phyloP scores from a whole-genome alignment of 2,329 filamentous ascomycete genomes.

The Paracamarosporium sp. region DNA sequence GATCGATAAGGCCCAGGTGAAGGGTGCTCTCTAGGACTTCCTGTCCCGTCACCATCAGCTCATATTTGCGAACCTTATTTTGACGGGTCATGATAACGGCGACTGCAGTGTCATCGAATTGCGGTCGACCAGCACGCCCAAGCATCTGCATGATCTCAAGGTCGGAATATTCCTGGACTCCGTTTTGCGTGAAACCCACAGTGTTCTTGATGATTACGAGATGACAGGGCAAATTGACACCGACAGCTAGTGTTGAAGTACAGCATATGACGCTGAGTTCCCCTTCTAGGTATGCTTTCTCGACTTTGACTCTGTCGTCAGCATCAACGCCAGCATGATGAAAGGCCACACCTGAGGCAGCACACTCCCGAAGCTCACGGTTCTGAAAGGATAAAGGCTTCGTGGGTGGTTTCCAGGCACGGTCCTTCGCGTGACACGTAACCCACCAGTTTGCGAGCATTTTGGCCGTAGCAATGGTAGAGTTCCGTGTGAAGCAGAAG shows the following conservation, averaged over 20 bases:
- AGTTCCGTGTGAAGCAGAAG: conserved; percentile 80
- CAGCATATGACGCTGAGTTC: conserved; percentile 84
- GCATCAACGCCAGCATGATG: conserved; percentile 79
- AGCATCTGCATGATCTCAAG: conserved; percentile 92
- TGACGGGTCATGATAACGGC: conserved; percentile 80
- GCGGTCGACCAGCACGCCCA: conserved; percentile 80
- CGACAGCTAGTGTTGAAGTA: conserved; percentile 83
- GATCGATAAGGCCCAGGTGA: conserved; percentile 80
- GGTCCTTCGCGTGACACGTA: conserved; percentile 56
- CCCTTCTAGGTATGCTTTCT: conserved; percentile 72
- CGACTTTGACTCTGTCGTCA: conserved; percentile 69
- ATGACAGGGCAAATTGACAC: conserved; percentile 83
- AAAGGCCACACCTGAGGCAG: conserved; percentile 72
- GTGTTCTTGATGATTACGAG: conserved; percentile 86
- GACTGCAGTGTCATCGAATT: conserved; percentile 78
- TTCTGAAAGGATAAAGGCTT: conserved; percentile 61
- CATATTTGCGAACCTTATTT: conserved; percentile 70
- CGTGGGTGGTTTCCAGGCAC: conserved; percentile 69
- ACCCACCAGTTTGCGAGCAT: conserved; percentile 72
- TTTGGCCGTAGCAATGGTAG: conserved; percentile 71
- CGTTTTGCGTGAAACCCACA: conserved; percentile 62
- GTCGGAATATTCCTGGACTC: conserved; percentile 75
- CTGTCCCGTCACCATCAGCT: conserved; percentile 75
- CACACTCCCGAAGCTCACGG: conserved; percentile 64
- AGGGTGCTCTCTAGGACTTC: conserved; percentile 79